Evolutionary conservation across 1,284 basidiomycete genomes (phyloP).

Genomic region (Bondarzewia mesenterica): DNA sequence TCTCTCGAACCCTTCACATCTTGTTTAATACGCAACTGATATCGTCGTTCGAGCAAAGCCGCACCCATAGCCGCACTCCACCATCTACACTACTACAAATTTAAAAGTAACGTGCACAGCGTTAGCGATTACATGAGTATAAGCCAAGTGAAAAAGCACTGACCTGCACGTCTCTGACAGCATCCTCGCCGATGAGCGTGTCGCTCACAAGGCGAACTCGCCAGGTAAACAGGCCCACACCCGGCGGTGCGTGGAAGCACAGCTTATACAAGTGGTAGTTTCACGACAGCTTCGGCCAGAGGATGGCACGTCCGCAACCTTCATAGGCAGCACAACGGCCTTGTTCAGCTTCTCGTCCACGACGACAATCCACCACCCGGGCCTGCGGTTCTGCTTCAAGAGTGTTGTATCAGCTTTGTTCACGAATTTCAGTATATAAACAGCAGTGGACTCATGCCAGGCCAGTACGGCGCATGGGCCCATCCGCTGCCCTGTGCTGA

Average conservation of each 20-base stretch:
- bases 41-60: no score
- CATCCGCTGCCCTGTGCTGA: slow-evolving; percentile 40
- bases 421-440: no score
- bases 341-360: slow-evolving; percentile 88
- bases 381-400: slow-evolving; percentile 60
- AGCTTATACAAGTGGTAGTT: slow-evolving; percentile 82
- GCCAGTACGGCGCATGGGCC: slow-evolving; percentile 90
- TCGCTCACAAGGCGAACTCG: slow-evolving; percentile 82
- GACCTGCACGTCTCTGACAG: slow-evolving; percentile 63
- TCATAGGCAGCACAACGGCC: slow-evolving; percentile 86
- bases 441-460: slow-evolving; percentile 67
- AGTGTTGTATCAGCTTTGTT: no score
- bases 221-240: slow-evolving; percentile 84
- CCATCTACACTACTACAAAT: no score
- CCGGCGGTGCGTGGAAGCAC: slow-evolving; percentile 92
- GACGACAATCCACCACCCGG: slow-evolving; percentile 87
- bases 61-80: no score
- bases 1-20: no score
- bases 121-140: no score
- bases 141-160: no score
- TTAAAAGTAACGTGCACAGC: no score
- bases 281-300: slow-evolving; percentile 45
- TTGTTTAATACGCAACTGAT: no score
- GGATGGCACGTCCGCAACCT: slow-evolving; percentile 75
- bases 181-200: slow-evolving; percentile 82